phyloP scores from a whole-genome alignment of 148 eudicot genomes.

The Hydrangea macrophylla region DNA sequence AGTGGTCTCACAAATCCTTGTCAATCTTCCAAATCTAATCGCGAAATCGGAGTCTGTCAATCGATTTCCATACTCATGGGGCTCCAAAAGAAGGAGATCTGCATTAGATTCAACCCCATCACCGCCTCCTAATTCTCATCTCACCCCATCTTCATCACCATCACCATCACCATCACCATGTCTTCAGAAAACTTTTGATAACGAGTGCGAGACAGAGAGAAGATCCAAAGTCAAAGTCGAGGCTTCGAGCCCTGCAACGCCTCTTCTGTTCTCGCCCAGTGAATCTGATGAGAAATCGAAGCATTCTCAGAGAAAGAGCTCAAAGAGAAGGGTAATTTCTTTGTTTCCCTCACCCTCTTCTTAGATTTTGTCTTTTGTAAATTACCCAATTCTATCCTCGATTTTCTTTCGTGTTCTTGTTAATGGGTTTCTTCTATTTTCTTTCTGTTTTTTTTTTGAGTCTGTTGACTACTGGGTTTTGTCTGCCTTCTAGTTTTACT shows the following conservation, averaged over 20 bases:
- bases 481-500: neutral
- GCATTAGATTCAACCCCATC: neutral
- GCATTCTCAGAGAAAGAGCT: constrained; percentile 5
- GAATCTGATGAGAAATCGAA: constrained; percentile 17
- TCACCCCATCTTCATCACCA: no score
- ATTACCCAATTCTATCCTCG: neutral
- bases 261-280: constrained; percentile 16
- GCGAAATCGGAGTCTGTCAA: neutral
- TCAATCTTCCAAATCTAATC: constrained; percentile 11
- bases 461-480: neutral
- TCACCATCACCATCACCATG: neutral
- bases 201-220: neutral
- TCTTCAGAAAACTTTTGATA: no score
- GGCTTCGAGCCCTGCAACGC: constrained; percentile 13
- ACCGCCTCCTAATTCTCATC: neutral
- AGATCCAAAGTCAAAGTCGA: neutral
- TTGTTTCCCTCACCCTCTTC: neutral
- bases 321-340: constrained; percentile 16
- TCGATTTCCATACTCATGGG: no score
- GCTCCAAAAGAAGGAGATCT: constrained; percentile 21
- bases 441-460: no score
- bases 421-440: neutral
- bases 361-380: neutral
- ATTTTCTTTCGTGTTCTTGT: neutral
- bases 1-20: constrained; percentile 15